These are phyloP conservation scores for Craterostigma plantagineum DNA, from an alignment of 257 asterid species.

Conservation along the genomic window DNA sequence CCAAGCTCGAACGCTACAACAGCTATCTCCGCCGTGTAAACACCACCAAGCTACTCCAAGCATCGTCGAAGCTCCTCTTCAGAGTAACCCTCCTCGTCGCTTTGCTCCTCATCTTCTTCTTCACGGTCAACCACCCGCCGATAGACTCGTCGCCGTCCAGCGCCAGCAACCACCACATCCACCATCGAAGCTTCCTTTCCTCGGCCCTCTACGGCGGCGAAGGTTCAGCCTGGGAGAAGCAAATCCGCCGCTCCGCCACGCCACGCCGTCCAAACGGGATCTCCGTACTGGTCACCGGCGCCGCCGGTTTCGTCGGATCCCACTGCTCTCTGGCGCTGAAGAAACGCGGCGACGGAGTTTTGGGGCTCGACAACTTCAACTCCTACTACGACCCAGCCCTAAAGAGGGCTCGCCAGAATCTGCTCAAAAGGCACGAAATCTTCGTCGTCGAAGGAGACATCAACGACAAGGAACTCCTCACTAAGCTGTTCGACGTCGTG, in stretches of 20 bases:
- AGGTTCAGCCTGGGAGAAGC: constrained; percentile 73
- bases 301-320: constrained; percentile 81
- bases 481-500: constrained; percentile 59
- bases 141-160: constrained; percentile 16
- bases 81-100: constrained; percentile 77
- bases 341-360: constrained; percentile 83
- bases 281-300: constrained; percentile 82
- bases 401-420: constrained; percentile 44
- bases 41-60: constrained; percentile 28
- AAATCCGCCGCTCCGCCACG: constrained; percentile 68
- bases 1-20: constrained; percentile 31
- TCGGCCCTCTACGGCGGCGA: constrained; percentile 49
- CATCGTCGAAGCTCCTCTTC: constrained; percentile 70
- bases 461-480: constrained; percentile 39
- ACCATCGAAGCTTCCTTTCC: constrained; percentile 41
- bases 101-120: constrained; percentile 53
- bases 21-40: constrained; percentile 27
- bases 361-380: constrained; percentile 81
- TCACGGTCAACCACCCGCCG: constrained; percentile 58
- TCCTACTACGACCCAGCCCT: constrained; percentile 70
- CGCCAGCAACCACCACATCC: constrained; percentile 20
- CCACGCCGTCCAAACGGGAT: constrained; percentile 70
- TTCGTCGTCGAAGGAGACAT: constrained; percentile 60
- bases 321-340: constrained; percentile 67
- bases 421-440: constrained; percentile 29